Evolutionary conservation across 768 basidiomycete species (phyloP).

Genomic region (Postia placenta): DNA sequence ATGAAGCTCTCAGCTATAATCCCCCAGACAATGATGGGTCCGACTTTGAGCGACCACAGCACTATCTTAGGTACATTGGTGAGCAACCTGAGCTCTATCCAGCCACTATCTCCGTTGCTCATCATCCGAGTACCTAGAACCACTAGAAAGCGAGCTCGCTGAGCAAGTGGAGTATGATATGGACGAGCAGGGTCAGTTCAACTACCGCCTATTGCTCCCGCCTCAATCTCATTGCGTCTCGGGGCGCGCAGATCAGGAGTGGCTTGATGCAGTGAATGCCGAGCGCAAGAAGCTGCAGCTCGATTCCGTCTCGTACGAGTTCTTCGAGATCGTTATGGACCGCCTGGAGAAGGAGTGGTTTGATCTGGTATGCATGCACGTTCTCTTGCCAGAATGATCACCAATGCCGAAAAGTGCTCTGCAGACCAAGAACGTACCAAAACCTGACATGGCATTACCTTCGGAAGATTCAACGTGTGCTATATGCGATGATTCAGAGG

Average conservation of each 20-base stretch:
- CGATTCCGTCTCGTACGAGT: slow-evolving; percentile 71
- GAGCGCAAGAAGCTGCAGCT: slow-evolving; percentile 76
- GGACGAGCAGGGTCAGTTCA: slow-evolving; percentile 86
- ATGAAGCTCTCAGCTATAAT: not conserved
- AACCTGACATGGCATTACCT: slow-evolving; percentile 79
- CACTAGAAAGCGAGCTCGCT: slow-evolving; percentile 86
- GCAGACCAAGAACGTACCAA: slow-evolving; percentile 91
- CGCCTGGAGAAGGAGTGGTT: slow-evolving; percentile 99
- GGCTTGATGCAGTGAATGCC: slow-evolving; percentile 81
- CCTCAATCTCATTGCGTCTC: not conserved
- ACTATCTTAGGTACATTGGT: slow-evolving; percentile 93
- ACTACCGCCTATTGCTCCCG: not conserved
- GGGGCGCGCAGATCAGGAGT: slow-evolving; percentile 70
- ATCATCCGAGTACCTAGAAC: slow-evolving; percentile 63
- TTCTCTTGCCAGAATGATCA: not conserved
- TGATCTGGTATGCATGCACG: slow-evolving; percentile 58
- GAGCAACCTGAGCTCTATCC: too few species aligned
- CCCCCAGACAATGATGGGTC: slow-evolving; percentile 57
- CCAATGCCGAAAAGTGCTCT: not conserved
- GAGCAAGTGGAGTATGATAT: slow-evolving; percentile 98
- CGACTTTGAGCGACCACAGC: slow-evolving; percentile 70
- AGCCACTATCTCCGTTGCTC: too few species aligned
- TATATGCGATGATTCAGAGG: slow-evolving; percentile 97
- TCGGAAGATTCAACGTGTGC: slow-evolving; percentile 96
- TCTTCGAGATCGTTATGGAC: slow-evolving; percentile 97